Evolutionary conservation across 192 early-diverging fungal genomes (phyloP).

Genomic region (Lunasporangiospora selenospora): DNA sequence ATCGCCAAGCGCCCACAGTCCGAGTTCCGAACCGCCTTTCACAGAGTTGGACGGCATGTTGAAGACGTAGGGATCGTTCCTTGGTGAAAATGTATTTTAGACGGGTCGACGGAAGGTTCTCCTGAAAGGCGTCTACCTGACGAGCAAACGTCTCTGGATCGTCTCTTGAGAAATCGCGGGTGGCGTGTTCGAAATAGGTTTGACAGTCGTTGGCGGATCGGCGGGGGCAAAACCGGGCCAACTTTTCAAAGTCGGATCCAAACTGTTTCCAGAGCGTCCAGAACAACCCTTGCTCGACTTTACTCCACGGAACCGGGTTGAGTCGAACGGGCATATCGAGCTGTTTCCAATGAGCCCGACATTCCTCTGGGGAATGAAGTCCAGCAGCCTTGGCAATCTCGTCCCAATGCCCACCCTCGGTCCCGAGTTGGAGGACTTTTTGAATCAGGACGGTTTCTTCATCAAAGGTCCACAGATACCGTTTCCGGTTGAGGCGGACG

Average conservation of each 20-base stretch:
- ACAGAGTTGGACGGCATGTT: conserved; percentile 5
- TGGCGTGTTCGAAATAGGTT: conserved; percentile 12
- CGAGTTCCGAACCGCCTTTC: neutral
- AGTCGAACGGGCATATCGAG: conserved; percentile 27
- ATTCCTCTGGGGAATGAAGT: conserved; percentile 14
- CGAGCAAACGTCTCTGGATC: neutral
- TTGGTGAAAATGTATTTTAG: conserved; percentile 25
- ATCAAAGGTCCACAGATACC: conserved; percentile 20
- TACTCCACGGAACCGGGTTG: neutral
- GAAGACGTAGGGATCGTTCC: conserved; percentile 15
- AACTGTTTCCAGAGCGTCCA: conserved; percentile 22
- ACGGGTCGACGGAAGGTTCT: conserved; percentile 1
- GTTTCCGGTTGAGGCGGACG: conserved; percentile 5
- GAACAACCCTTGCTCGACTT: conserved; percentile 15
- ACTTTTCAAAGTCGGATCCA: conserved; percentile 21
- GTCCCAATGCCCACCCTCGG: conserved; percentile 10
- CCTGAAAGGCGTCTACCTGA: neutral
- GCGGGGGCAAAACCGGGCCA: conserved; percentile 4
- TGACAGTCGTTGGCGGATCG: conserved; percentile 25
- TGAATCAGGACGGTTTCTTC: conserved; percentile 31
- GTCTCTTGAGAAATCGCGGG: conserved; percentile 9
- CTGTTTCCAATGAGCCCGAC: conserved; percentile 28
- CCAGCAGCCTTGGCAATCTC: conserved; percentile 8
- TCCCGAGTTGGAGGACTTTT: conserved; percentile 21
- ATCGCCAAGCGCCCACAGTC: conserved; percentile 10